Base-by-base conservation (phyloP, 257 asterid genomes). In the Nicotiana paniculata region DNA sequence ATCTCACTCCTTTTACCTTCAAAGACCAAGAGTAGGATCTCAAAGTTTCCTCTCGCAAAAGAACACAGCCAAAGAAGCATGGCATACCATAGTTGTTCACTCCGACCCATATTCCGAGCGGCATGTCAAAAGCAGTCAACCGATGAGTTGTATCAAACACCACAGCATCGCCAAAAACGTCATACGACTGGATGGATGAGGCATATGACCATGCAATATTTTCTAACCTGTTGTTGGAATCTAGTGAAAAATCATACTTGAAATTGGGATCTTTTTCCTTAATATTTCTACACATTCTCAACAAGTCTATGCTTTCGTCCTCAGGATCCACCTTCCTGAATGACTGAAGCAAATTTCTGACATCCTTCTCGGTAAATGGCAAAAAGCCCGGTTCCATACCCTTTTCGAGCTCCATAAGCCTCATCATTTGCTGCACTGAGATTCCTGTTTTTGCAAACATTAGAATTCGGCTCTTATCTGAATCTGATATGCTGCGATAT, bases 11-110 rank as follows among this genome's bases (percentile, higher is more conserved):
- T 43, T 77, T 88, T 91, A 96, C 99, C 99, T 96, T 94, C 91
- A 96, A 87, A 65, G 98, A 98, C 99, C 99, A 96, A 79, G 97
- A 92, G 82, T 88, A 96, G 30, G 99, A 92, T 88, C 92, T 94
- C 93, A 92, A 77, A 79, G 87, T 94, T 85, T 96, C 99, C 89
- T 93, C 99, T 30, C 97, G 92, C 46, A 96, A 95, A 84, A 96
- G 97, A 85, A 92, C 97, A 53, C 99, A 96, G 79, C 98, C 97
- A 11, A 96, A 96, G 90, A 96, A 96, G 88, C 99, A 96, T 16
- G 99, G 99, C 99, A 94, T 94, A 69, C 99, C 98, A 85, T 96
- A 96, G 88, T 96, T 96, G 88, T 96, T 96, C 89, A 94, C 85
- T 83, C 99, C 99, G 17, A 96, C 97, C 97, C 97, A 96, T 87